These are phyloP conservation scores for Asterophora parasitica DNA, from an alignment of 768 basidiomycete genomes.

Conservation along the genomic window DNA sequence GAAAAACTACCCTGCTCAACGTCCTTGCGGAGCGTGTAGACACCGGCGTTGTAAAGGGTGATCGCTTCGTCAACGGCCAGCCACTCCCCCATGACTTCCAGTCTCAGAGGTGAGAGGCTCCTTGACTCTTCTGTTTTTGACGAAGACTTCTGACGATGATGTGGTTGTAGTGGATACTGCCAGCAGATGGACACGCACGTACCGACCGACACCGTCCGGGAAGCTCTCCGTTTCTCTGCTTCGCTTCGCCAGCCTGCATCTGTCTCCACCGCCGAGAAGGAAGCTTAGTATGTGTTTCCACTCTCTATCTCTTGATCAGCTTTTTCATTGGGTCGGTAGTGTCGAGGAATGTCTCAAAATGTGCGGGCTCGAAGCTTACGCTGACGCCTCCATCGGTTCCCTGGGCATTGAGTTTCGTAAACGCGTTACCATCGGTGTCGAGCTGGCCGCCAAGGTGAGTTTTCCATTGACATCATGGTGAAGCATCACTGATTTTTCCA, in stretches of 20 bases:
- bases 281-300: conserved; percentile 57
- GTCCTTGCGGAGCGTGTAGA: conserved; percentile 48
- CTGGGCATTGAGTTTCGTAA: conserved; percentile 71
- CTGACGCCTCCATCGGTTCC: conserved; percentile 63
- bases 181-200: conserved; percentile 85
- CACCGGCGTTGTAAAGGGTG: conserved; percentile 45
- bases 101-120: conserved; percentile 45
- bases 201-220: conserved; percentile 69
- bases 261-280: conserved; percentile 65
- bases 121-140: too few species aligned
- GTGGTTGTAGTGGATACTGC: conserved; percentile 59
- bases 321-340: conserved; percentile 16
- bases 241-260: conserved; percentile 68
- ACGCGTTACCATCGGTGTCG: conserved; percentile 81
- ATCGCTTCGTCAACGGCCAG: conserved; percentile 52
- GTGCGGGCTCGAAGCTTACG: conserved; percentile 60
- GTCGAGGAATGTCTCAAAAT: conserved; percentile 46
- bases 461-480: not conserved
- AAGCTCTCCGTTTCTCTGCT: conserved; percentile 78
- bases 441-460: conserved; percentile 79
- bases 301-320: too few species aligned
- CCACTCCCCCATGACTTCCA: conserved; percentile 51
- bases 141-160: not conserved
- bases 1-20: conserved; percentile 57
- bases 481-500: not conserved